These are phyloP conservation scores for Fagus crenata DNA, from an alignment of 306 rosid species.

Conservation along the genomic window DNA sequence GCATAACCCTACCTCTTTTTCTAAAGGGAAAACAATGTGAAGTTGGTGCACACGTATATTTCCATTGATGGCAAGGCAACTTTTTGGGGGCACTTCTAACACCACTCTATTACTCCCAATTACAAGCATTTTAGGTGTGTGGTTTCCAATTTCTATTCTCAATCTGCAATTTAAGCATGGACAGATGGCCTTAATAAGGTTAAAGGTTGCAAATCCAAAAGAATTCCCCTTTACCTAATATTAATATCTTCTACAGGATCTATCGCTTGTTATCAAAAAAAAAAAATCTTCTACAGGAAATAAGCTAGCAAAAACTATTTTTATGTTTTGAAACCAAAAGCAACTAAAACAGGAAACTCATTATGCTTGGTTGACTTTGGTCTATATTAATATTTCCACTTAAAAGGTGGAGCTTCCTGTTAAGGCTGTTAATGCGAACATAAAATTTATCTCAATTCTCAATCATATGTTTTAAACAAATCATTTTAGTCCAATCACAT, in stretches of 20 bases:
- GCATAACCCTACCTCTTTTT: not conserved
- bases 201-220: not conserved
- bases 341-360: constrained; percentile 28
- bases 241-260: not conserved
- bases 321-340: constrained; percentile 31
- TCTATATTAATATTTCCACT: constrained; percentile 32
- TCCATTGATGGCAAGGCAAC: not conserved
- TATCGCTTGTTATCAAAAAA: too few species aligned
- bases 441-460: constrained; percentile 24
- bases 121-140: too few species aligned
- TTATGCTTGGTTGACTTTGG: constrained; percentile 23
- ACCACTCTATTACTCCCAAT: not conserved
- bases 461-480: constrained; percentile 19
- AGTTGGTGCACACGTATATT: not conserved
- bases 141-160: too few species aligned
- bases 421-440: constrained; percentile 34
- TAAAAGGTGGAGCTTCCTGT: constrained; percentile 42
- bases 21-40: not conserved
- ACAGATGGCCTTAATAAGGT: constrained; percentile 4
- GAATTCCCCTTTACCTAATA: not conserved
- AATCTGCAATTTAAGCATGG: not conserved
- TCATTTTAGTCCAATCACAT: not conserved
- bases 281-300: not conserved
- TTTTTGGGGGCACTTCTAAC: not conserved
- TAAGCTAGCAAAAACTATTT: not conserved